Base-by-base conservation (phyloP, 257 asterid genomes). In the Solanum pimpinellifolium region DNA sequence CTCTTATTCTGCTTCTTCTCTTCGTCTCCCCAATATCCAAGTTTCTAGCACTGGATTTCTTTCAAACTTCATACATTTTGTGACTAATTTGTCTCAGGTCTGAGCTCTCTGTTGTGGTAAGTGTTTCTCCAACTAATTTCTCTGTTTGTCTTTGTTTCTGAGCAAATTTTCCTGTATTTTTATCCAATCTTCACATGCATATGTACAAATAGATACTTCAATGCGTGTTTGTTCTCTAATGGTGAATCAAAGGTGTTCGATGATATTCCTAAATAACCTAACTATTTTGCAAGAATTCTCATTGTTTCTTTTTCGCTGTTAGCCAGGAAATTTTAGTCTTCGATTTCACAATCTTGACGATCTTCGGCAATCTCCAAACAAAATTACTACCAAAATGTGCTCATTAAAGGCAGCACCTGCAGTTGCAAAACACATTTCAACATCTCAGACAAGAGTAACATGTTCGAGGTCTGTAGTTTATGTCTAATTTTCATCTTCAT, bases 401-500 rank as follows among this genome's bases (percentile, higher is more conserved):
- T 97, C 86, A 97, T 97, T 0, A 97, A 94, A 0, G 99, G 98
- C 74, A 95, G 95, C 29, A 98, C 99, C 99, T 94, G 91, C 35
- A 81, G 89, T 72, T 35, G 35, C 68, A 86, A 56, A 85, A 83
- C 11, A 76, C 23, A 20, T 27, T 52, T 27, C 84, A 42, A n/a
- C 72, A 65, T 65, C 72, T 11, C 33, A 65, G 77, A 73, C 80
- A 33, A 31, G 80, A 73, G 9, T 35, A 73, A 7, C 83, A 75
- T 0, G 59, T n/a, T 37, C 11, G 21, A 21, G 82, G 82, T 41
- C 33, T 21, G 7, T 75, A 23, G 35, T 41, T 41, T 76, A 27
- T 76, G 27, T 75, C 7, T 39, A 11, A 41, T 74, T 5, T 74
- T 73, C 29, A 33, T 73, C 37, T 73, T 11, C 29, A 35, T 9